phyloP scores from a whole-genome alignment of 768 basidiomycete genomes.

The Brasilioporus rufonigricans region DNA sequence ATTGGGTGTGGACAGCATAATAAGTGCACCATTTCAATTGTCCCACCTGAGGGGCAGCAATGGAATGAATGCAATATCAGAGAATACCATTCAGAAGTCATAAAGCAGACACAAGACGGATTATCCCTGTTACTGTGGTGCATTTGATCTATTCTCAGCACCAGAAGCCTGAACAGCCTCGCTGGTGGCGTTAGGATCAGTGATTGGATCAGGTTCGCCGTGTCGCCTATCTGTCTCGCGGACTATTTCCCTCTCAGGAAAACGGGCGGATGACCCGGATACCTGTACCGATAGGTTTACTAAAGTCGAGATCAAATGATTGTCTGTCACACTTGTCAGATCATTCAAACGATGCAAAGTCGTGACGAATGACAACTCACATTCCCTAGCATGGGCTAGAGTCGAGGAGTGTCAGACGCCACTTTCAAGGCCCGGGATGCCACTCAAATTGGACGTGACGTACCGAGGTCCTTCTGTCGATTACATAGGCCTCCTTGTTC shows the following conservation, averaged over 20 bases:
- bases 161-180: constrained; percentile 4
- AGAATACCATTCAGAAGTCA: background rate
- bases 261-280: background rate
- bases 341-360: background rate
- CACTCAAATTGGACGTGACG: constrained; percentile 21
- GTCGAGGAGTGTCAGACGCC: constrained; percentile 8
- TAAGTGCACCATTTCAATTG: constrained; percentile 4
- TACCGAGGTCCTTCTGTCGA: constrained; percentile 67
- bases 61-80: background rate
- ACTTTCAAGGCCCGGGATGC: background rate
- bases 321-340: constrained; percentile 31
- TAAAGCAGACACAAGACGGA: background rate
- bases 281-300: background rate
- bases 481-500: constrained; percentile 56
- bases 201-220: background rate
- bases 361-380: constrained; percentile 40
- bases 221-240: constrained; percentile 3
- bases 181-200: background rate
- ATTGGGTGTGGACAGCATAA: constrained; percentile 7
- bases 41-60: background rate
- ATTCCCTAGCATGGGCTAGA: constrained; percentile 72
- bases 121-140: background rate
- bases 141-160: constrained; percentile 1
- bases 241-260: background rate
- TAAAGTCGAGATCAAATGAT: constrained; percentile 34